phyloP scores from a whole-genome alignment of 495 filamentous ascomycete species.

The Daldinia loculata region DNA sequence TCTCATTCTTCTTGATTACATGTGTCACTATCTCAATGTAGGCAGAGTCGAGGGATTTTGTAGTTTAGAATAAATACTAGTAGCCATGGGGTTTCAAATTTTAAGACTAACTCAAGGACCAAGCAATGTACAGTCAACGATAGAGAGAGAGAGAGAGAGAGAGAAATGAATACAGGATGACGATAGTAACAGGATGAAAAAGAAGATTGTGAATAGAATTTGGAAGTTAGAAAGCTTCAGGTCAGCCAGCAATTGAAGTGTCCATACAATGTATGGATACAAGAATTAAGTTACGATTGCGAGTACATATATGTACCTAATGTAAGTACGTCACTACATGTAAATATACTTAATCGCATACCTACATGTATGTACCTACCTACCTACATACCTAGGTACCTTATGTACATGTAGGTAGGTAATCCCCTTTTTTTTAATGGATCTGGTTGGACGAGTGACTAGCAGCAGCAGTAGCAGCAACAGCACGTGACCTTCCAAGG shows the following conservation, averaged over 20 bases:
- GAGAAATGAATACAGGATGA: too few relatives aligned
- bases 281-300: not conserved
- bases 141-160: too few relatives aligned
- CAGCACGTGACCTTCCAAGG: conserved; percentile 17
- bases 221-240: too few relatives aligned
- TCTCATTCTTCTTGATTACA: conserved; percentile 11
- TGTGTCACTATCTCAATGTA: not conserved
- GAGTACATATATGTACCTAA: not conserved
- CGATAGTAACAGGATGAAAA: not conserved
- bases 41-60: not conserved
- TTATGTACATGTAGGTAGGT: too few relatives aligned
- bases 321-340: too few relatives aligned
- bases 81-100: not conserved
- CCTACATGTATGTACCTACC: too few relatives aligned
- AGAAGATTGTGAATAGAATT: not conserved
- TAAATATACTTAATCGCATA: too few relatives aligned
- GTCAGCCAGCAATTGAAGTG: too few relatives aligned
- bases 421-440: not conserved
- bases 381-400: not conserved
- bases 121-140: not conserved
- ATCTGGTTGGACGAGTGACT: not conserved
- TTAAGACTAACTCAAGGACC: not conserved
- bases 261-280: not conserved
- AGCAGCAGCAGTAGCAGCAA: not conserved
- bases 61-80: too few relatives aligned